Evolutionary conservation across 305 asterid genomes (phyloP).

Genomic region (Fraxinus latifolia): DNA sequence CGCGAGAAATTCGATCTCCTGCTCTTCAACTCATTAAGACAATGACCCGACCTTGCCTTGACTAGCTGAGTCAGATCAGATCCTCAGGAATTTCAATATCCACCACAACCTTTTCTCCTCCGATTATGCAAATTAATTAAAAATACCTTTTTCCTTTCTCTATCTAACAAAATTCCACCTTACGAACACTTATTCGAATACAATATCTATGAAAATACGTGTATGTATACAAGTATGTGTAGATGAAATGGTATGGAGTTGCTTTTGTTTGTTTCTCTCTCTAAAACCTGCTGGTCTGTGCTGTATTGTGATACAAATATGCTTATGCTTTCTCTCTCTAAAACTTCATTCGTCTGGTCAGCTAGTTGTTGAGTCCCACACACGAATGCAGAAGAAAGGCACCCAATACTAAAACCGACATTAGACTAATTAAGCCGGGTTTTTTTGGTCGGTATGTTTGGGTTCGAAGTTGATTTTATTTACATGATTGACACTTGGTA

Average conservation of each 20-base stretch:
- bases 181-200: neutral
- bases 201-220: neutral
- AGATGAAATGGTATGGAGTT: neutral
- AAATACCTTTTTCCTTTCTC: neutral
- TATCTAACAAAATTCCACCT: neutral
- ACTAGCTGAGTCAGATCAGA: constrained; percentile 1
- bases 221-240: neutral
- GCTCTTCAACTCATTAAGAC: constrained; percentile 60
- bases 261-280: constrained; percentile 23
- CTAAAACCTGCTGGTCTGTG: constrained; percentile 18
- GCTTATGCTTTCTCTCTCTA: constrained; percentile 16
- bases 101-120: neutral
- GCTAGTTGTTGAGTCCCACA: constrained; percentile 14
- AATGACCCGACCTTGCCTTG: neutral
- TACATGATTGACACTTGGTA: neutral
- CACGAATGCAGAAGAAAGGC: neutral
- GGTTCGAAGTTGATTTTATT: neutral
- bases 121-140: neutral
- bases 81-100: constrained; percentile 7
- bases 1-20: constrained; percentile 60
- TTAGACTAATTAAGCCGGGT: neutral
- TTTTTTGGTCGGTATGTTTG: neutral
- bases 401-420: constrained; percentile 28
- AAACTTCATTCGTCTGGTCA: neutral
- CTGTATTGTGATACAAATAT: constrained; percentile 6